Evolutionary conservation across 2,329 filamentous ascomycete genomes (phyloP).

Genomic region (Chrysosporium queenslandicum): DNA sequence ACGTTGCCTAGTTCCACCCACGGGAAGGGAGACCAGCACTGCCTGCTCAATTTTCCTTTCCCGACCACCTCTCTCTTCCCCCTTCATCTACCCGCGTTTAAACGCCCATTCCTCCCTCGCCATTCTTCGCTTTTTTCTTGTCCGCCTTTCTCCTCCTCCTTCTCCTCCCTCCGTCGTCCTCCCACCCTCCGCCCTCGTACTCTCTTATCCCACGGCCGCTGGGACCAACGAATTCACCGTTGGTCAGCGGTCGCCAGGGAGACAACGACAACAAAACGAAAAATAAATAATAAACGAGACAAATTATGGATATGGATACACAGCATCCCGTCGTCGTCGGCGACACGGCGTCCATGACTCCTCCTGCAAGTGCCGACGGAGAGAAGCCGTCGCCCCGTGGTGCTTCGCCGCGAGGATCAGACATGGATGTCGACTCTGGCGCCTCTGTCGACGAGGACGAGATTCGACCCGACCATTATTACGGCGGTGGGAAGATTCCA

Average conservation of each 20-base stretch:
- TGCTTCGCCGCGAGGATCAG: constrained; percentile 25
- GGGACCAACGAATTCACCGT: constrained; percentile 30
- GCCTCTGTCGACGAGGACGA: constrained; percentile 47
- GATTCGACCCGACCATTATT: constrained; percentile 77
- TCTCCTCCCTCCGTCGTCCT: constrained; percentile 13
- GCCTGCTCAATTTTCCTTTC: too few relatives aligned
- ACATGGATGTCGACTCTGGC: constrained; percentile 22
- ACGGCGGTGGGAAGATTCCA: constrained; percentile 69
- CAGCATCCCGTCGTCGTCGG: constrained; percentile 11
- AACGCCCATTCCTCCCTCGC: not conserved
- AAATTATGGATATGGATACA: constrained; percentile 1
- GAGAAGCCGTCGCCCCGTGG: constrained; percentile 34
- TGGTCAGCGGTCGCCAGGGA: constrained; percentile 36
- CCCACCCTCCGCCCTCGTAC: too few relatives aligned
- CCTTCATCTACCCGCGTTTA: not conserved
- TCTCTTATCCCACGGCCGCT: constrained; percentile 32
- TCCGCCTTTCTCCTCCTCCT: constrained; percentile 11
- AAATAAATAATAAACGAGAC: not conserved
- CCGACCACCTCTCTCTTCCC: not conserved
- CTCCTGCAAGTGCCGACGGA: constrained; percentile 36
- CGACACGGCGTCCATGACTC: constrained; percentile 32
- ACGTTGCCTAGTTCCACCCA: too few relatives aligned
- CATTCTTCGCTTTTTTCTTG: too few relatives aligned
- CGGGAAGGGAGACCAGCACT: too few relatives aligned
- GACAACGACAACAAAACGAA: constrained; percentile 28